phyloP scores from a whole-genome alignment of 495 filamentous ascomycete genomes.

The Talaromyces nanjingensis region DNA sequence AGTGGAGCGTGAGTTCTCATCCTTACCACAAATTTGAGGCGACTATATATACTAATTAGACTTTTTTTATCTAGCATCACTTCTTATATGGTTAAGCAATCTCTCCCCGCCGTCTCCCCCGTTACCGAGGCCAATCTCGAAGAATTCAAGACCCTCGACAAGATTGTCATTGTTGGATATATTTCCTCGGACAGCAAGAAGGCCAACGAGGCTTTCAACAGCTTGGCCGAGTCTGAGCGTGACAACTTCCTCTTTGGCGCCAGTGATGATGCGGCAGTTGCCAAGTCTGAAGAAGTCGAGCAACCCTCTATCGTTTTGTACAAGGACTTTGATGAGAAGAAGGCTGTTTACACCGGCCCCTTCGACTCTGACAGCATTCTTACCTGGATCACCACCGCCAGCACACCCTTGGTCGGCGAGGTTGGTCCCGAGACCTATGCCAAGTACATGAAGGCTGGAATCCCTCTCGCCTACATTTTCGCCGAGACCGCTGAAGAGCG shows the following conservation, averaged over 20 bases:
- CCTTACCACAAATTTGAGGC: neutral
- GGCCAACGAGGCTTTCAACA: slow-evolving; percentile 70
- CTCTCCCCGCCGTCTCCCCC: slow-evolving; percentile 81
- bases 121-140: slow-evolving; percentile 74
- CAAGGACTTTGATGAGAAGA: slow-evolving; percentile 98
- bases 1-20: slow-evolving; percentile 65
- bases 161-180: slow-evolving; percentile 90
- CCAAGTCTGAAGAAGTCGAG: slow-evolving; percentile 82
- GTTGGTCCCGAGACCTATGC: slow-evolving; percentile 97
- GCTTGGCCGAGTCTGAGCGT: slow-evolving; percentile 74
- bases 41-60: neutral
- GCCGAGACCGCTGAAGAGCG: slow-evolving; percentile 89
- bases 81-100: slow-evolving; percentile 99
- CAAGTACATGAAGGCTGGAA: slow-evolving; percentile 85
- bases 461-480: slow-evolving; percentile 97
- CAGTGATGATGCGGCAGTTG: slow-evolving; percentile 72
- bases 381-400: slow-evolving; percentile 73
- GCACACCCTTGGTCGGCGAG: slow-evolving; percentile 90
- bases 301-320: slow-evolving; percentile 87
- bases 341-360: slow-evolving; percentile 71
- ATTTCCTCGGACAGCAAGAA: slow-evolving; percentile 77
- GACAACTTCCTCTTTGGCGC: slow-evolving; percentile 91
- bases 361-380: slow-evolving; percentile 72
- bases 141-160: slow-evolving; percentile 96
- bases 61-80: slow-evolving; percentile 56